A percentile compares a stretch with the other conserved stretches of the same genome.
These are phyloP conservation scores for Metschnikowia hibisci DNA, from an alignment of 805 yeast species.

Conservation along the genomic window DNA sequence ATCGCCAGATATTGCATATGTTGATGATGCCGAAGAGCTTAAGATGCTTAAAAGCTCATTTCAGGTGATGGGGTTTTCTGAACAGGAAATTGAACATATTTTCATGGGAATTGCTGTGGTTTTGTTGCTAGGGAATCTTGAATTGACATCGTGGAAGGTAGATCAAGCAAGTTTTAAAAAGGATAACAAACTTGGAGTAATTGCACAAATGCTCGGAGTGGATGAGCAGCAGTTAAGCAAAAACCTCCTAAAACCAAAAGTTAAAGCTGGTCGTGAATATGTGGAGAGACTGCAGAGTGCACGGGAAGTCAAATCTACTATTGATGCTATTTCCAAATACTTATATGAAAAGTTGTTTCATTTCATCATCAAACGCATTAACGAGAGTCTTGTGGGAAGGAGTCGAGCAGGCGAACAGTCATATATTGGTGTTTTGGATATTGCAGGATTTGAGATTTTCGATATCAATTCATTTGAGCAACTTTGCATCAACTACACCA, in stretches of 20 bases:
- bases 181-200: constrained; percentile 43
- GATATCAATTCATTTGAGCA: constrained; percentile 57
- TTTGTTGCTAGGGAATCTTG: constrained; percentile 81
- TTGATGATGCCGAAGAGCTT: constrained; percentile 74
- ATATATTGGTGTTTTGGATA: constrained; percentile 56
- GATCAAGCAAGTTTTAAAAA: constrained; percentile 73
- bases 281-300: constrained; percentile 78
- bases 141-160: constrained; percentile 58
- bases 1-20: constrained; percentile 57
- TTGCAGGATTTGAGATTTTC: constrained; percentile 61
- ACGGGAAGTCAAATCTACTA: constrained; percentile 69
- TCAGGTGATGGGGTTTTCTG: constrained; percentile 64
- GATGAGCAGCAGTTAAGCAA: constrained; percentile 46
- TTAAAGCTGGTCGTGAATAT: constrained; percentile 85
- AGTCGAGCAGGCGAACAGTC: constrained; percentile 20
- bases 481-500: constrained; percentile 57
- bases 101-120: constrained; percentile 69
- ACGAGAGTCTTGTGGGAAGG: constrained; percentile 48
- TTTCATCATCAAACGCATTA: constrained; percentile 70
- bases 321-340: constrained; percentile 85
- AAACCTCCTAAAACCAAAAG: constrained; percentile 71
- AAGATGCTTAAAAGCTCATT: constrained; percentile 61
- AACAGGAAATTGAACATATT: constrained; percentile 52
- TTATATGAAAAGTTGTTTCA: constrained; percentile 83
- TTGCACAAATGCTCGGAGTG: constrained; percentile 66